phyloP scores from a whole-genome alignment of 805 yeast genomes.

The Kuraishia piskuri region DNA sequence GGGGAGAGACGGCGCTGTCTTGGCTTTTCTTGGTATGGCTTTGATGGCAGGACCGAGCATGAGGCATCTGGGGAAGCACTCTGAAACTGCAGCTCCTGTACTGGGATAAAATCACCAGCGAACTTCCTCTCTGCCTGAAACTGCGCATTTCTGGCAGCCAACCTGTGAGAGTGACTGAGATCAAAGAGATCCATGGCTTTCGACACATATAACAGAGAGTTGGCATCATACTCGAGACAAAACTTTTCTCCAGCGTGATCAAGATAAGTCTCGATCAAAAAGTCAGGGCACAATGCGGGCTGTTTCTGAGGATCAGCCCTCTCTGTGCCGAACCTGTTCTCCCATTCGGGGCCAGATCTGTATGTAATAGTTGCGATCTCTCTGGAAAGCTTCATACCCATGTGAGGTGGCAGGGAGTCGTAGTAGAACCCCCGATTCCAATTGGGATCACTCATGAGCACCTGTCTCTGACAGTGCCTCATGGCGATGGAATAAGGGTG shows the following conservation, averaged over 20 bases:
- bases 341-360: conserved; percentile 97
- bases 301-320: conserved; percentile 70
- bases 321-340: conserved; percentile 80
- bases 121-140: conserved; percentile 20
- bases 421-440: conserved; percentile 90
- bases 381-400: conserved; percentile 90
- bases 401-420: conserved; percentile 71
- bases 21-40: conserved; percentile 48
- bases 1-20: conserved; percentile 33
- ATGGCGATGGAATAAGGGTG: conserved; percentile 93
- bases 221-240: conserved; percentile 85
- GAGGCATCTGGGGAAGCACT: conserved; percentile 16
- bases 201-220: conserved; percentile 77
- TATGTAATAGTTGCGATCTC: conserved; percentile 93
- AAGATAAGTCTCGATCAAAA: conserved; percentile 82
- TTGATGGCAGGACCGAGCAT: conserved; percentile 32
- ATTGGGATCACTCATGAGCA: conserved; percentile 87
- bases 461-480: conserved; percentile 90
- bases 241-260: conserved; percentile 96
- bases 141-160: conserved; percentile 33
- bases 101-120: conserved; percentile 16
- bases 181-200: conserved; percentile 96
- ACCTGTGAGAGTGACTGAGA: conserved; percentile 43
- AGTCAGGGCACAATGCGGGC: conserved; percentile 91
- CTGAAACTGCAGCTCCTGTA: conserved; percentile 18